These are phyloP conservation scores for Fusarium avenaceum DNA, from an alignment of 2,329 filamentous ascomycete species.

Conservation along the genomic window DNA sequence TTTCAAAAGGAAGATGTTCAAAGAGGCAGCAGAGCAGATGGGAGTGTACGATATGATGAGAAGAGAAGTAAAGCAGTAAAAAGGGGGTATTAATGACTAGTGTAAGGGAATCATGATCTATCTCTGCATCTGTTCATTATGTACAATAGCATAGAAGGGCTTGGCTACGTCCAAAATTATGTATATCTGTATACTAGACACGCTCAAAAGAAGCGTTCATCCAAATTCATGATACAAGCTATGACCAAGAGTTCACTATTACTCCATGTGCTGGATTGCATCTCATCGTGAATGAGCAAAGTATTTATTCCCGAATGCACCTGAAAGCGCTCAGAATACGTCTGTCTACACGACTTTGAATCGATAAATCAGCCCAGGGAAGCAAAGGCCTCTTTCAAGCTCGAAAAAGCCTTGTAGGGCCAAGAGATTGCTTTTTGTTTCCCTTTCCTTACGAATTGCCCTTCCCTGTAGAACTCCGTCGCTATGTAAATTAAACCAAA, in stretches of 20 bases:
- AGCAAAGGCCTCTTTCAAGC: slow-evolving; percentile 4
- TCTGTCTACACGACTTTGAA: slow-evolving; percentile 3
- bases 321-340: slow-evolving; percentile 2
- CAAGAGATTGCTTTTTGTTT: slow-evolving; percentile 22
- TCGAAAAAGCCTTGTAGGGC: slow-evolving; percentile 10
- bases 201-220: slow-evolving; percentile 10
- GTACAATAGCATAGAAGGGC: slow-evolving; percentile 25
- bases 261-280: background rate
- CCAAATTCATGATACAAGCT: slow-evolving; percentile 10
- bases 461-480: slow-evolving; percentile 46
- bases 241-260: background rate
- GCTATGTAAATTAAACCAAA: slow-evolving; percentile 48
- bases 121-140: slow-evolving; percentile 18
- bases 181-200: slow-evolving; percentile 28
- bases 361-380: slow-evolving; percentile 7
- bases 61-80: slow-evolving; percentile 32
- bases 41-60: slow-evolving; percentile 56
- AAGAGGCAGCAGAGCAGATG: slow-evolving; percentile 59
- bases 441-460: slow-evolving; percentile 18
- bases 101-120: background rate
- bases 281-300: background rate
- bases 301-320: slow-evolving; percentile 5
- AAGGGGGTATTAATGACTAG: slow-evolving; percentile 9
- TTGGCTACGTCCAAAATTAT: background rate
- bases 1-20: slow-evolving; percentile 47